Evolutionary conservation across 176 grass and related monocot species (phyloP), one percentile per base, ranked within the genome.

Genomic region (Phyllostachys edulis): DNA sequence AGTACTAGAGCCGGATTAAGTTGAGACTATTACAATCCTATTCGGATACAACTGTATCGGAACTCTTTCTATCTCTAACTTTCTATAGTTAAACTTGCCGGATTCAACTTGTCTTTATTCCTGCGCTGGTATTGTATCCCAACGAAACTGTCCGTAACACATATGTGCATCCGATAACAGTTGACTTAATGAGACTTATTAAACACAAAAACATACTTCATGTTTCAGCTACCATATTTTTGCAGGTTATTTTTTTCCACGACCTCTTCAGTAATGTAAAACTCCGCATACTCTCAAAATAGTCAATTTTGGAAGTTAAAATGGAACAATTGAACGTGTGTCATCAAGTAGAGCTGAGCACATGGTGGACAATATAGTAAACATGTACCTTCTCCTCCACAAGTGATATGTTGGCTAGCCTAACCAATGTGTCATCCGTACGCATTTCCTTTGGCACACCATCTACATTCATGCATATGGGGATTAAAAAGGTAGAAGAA

Each of bases 361-460:
- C 18, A 80, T 40, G 40, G 54, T 72, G 71, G 42, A 17, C 9
- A 71, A 71, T 20, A 57, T 64, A 41, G 59, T 59, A 74, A 76
- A 45, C 71, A 64, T 74, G 59, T 94, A 96, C 97, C 97, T 99
- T 99, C 86, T 91, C 97, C 70, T 99, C 93, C 4, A 94, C 85
- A 80, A 96, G 88, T 55, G 94, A 80, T 82, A 99, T 87, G 89
- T 94, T 93, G 73, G 91, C 91, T 83, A 99, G 71, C 82, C 93
- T 94, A 74, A 96, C 77, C 85, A 99, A 76, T 47, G 88, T 78
- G 55, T 99, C 93, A 87, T 99, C 97, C 16, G 83, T 82, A 46
- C 91, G 93, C 40, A 91, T 76, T 92, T 99, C 97, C 86, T 89
- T 99, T 41, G 97, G 97, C 60, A 99, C 93, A 3, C 97, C 97